Conservation (phyloP, 2,329 filamentous ascomycete species). For the Hymenoscyphus albidus region DNA sequence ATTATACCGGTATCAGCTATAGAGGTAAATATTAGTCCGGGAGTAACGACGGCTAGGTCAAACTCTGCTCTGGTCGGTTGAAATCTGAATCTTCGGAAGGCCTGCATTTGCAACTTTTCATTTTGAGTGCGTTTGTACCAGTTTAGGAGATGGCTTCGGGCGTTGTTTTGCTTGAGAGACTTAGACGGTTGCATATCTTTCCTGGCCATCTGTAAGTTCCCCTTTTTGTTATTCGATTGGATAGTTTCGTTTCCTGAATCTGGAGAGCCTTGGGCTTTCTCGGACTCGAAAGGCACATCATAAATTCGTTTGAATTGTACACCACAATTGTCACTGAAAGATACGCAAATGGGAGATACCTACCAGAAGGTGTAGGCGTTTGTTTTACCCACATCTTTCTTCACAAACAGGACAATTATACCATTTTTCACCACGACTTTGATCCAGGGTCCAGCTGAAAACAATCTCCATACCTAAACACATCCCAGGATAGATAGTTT, state of each 20-base stretch:
- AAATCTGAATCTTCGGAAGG: background rate
- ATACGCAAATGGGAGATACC: background rate
- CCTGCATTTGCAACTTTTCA: background rate
- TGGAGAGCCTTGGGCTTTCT: too few species aligned
- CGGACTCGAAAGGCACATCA: background rate
- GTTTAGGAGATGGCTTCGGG: background rate
- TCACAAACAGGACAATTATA: background rate
- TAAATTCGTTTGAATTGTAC: background rate
- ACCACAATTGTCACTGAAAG: background rate
- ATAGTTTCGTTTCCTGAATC: too few species aligned
- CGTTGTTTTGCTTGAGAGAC: rapidly evolving
- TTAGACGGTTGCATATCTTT: background rate
- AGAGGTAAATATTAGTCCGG: too few species aligned
- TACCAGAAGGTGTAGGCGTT: background rate
- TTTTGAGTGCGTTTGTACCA: background rate
- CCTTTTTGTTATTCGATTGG: too few species aligned
- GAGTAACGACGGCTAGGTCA: background rate
- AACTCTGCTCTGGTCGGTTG: background rate
- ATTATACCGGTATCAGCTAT: too few species aligned
- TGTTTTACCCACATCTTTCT: background rate
- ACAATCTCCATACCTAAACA: background rate
- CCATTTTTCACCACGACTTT: background rate
- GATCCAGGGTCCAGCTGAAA: background rate
- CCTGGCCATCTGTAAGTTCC: background rate
- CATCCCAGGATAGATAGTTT: background rate